Base-by-base conservation (phyloP, 2,329 filamentous ascomycete genomes). In the Microdochium bolleyi region DNA sequence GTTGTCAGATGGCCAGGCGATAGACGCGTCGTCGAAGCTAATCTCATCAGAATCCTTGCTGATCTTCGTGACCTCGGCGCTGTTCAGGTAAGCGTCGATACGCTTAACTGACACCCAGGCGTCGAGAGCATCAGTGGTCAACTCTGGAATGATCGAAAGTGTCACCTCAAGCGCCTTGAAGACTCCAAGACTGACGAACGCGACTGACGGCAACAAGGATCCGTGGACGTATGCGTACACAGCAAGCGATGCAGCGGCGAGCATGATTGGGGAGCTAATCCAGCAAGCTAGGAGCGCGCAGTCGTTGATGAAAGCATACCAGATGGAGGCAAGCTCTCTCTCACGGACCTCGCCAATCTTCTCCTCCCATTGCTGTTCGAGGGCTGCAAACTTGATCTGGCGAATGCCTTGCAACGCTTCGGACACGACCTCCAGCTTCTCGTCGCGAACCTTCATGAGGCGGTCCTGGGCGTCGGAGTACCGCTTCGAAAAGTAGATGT, bases 381-480 rank as follows among this genome's bases (percentile, higher is more conserved):
- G 69, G 1, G 88, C 88, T 0, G 87, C 87, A 60, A 92, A 91
- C 62, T 94, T 94, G 70, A 94, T 89, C 66, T 94, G 89, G 1
- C 88, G 81, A 57, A 92, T 92, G 8, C 88, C 88, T 59, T 88
- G 80, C 1, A 94, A 70, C 0, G 85, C 87, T 66, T 94, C 88
- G 1, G 87, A 88, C 27, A 94, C 78, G 14, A 91, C 79, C 0
- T 79, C 84, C 69, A 91, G 77, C 67, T 92, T 92, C 52, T 82
- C 76, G 64, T 92, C 89, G 48, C 88, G 77, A 25, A 84, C 75
- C 63, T 87, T 88, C 87, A 92, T 92, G 50, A 92, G 67, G 50
- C 75, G 72, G 52, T 87, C 84, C 61, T 90, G 85, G 3, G 83
- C 79, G 22, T 71, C 73, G 1, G 84, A 73, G 61, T 89, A 89